Conservation (phyloP, 2,329 filamentous ascomycete species). For the Coniella vitis region DNA sequence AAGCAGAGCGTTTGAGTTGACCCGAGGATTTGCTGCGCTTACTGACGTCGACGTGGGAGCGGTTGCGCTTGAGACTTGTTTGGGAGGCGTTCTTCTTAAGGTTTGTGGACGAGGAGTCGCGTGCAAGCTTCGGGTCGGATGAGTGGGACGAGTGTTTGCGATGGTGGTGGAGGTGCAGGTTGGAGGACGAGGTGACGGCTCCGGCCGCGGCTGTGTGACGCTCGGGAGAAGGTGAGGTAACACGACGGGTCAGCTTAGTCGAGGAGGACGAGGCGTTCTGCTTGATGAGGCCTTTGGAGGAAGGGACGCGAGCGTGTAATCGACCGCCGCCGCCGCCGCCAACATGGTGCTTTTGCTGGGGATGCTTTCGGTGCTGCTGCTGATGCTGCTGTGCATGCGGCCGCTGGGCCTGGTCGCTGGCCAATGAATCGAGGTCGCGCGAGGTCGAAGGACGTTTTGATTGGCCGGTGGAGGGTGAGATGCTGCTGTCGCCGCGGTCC, state of each 20-base stretch:
- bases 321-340: constrained; percentile 30
- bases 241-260: constrained; percentile 36
- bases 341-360: constrained; percentile 34
- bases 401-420: constrained; percentile 27
- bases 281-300: constrained; percentile 45
- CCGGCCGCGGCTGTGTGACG: constrained; percentile 18
- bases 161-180: constrained; percentile 23
- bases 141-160: constrained; percentile 38
- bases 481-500: constrained; percentile 36
- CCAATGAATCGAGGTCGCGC: constrained; percentile 31
- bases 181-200: constrained; percentile 23
- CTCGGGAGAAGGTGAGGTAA: constrained; percentile 37
- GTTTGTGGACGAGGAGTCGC: constrained; percentile 35
- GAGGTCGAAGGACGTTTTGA: constrained; percentile 44
- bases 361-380: constrained; percentile 11
- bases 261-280: constrained; percentile 27
- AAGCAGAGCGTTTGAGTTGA: constrained; percentile 46
- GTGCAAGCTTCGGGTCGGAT: constrained; percentile 40
- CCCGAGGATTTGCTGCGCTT: constrained; percentile 45
- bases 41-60: constrained; percentile 49
- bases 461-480: constrained; percentile 41
- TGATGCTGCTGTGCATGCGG: constrained; percentile 26
- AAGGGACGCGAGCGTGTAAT: constrained; percentile 45
- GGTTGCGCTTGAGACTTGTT: constrained; percentile 52
- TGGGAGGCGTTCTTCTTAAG: constrained; percentile 49